Conservation (phyloP, 345 rosid species). For the Rhodamnia argentea region DNA sequence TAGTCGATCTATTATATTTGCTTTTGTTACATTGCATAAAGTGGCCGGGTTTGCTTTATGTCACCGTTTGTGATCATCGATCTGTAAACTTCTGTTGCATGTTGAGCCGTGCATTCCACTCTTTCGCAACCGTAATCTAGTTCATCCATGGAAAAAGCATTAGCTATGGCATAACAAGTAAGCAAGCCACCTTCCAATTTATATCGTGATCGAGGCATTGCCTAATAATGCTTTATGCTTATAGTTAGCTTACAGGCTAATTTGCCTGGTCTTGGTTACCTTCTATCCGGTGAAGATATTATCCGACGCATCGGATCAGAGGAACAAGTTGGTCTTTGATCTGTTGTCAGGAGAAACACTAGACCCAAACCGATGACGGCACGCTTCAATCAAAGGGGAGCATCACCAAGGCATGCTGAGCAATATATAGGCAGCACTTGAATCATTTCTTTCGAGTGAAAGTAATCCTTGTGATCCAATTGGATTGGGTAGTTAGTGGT, state of each 20-base stretch:
- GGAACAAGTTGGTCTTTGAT: not conserved
- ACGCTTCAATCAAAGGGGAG: not conserved
- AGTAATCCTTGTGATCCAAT: not conserved
- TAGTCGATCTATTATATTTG: too few species aligned
- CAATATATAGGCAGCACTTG: not conserved
- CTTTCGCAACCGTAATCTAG: too few species aligned
- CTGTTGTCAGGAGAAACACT: not conserved
- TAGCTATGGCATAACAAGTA: not conserved
- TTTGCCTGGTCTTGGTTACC: not conserved
- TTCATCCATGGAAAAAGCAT: not conserved
- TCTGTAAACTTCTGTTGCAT: too few species aligned
- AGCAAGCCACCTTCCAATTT: not conserved
- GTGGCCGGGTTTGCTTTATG: too few species aligned
- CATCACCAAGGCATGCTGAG: not conserved
- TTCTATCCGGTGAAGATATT: not conserved
- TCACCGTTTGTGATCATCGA: too few species aligned
- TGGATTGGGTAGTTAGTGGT: not conserved
- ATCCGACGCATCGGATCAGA: not conserved
- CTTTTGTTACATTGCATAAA: too few species aligned
- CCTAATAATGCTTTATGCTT: not conserved
- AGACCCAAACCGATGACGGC: not conserved
- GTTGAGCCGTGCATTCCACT: too few species aligned
- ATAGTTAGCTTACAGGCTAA: not conserved
- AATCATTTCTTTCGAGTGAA: not conserved
- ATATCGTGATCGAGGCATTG: not conserved